A percentile compares a stretch with the other conserved stretches of the same genome.
These are phyloP conservation scores for Paxillus ammoniavirescens DNA, from an alignment of 768 basidiomycete genomes.

Conservation along the genomic window DNA sequence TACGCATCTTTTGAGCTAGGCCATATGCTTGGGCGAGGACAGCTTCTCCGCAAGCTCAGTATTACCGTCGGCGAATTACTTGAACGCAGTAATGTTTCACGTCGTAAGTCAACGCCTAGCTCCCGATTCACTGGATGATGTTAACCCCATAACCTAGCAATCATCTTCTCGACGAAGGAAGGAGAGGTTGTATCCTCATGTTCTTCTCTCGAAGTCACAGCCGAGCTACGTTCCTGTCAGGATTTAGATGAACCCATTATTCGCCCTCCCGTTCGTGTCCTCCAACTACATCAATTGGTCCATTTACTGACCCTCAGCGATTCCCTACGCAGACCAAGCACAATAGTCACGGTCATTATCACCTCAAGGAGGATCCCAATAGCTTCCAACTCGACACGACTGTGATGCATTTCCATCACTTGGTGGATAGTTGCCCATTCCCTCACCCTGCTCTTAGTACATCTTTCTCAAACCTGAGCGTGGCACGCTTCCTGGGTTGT, in stretches of 20 bases:
- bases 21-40: slow-evolving; percentile 1
- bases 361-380: no score
- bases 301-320: no score
- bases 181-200: neutral
- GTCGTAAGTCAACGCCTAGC: neutral
- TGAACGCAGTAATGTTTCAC: neutral
- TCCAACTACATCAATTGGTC: neutral
- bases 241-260: neutral
- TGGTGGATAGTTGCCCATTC: no score
- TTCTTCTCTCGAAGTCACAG: neutral
- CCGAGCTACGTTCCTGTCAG: neutral
- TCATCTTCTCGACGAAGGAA: neutral
- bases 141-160: neutral
- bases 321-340: no score
- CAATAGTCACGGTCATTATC: no score
- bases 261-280: neutral
- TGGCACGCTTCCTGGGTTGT: no score
- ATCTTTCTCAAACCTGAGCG: no score
- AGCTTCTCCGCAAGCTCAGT: neutral
- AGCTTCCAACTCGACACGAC: no score
- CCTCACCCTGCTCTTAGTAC: no score
- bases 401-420: no score
- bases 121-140: neutral
- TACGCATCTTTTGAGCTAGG: slow-evolving; percentile 1
- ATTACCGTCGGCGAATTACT: neutral